A percentile compares a stretch with the other conserved stretches of the same genome.
Conservation (phyloP, 345 rosid species). For the Brassica juncea region DNA sequence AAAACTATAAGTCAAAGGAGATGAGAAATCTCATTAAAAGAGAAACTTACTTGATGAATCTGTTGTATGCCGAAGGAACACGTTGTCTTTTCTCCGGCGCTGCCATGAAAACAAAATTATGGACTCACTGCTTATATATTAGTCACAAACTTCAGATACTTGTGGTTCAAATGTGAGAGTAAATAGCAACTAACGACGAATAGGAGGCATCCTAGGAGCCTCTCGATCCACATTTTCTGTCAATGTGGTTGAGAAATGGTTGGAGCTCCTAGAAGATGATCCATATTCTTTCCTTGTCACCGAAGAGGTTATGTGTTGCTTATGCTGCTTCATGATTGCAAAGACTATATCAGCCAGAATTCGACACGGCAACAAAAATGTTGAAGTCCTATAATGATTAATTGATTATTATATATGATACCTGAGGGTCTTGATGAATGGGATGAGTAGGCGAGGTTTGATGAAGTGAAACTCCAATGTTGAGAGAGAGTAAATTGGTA, state of each 20-base stretch:
- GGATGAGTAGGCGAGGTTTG: conserved; percentile 43
- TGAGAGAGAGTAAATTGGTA: conserved; percentile 79
- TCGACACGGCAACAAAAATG: conserved; percentile 1
- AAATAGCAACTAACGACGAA: conserved; percentile 62
- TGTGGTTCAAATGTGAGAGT: background rate
- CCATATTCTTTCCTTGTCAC: conserved; percentile 57
- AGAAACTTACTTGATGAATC: conserved; percentile 74
- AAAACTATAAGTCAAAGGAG: background rate
- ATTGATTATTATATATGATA: conserved; percentile 17
- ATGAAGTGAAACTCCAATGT: conserved; percentile 71
- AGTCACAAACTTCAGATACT: background rate
- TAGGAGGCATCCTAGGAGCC: conserved; percentile 71
- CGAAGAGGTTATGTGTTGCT: conserved; percentile 46
- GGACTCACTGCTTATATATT: background rate
- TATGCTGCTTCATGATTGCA: conserved; percentile 49
- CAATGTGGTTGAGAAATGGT: conserved; percentile 26
- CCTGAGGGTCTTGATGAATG: conserved; percentile 60
- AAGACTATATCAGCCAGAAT: conserved; percentile 14
- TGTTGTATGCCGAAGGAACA: conserved; percentile 96
- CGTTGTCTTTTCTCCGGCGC: conserved; percentile 99
- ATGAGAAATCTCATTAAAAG: background rate
- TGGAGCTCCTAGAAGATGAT: conserved; percentile 60
- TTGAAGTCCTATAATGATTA: background rate
- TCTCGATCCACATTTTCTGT: conserved; percentile 56
- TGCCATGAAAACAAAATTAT: conserved; percentile 36